Conservation (phyloP, 108 stramenopile genomes). For the Cyclotella choctawhatcheeana region DNA sequence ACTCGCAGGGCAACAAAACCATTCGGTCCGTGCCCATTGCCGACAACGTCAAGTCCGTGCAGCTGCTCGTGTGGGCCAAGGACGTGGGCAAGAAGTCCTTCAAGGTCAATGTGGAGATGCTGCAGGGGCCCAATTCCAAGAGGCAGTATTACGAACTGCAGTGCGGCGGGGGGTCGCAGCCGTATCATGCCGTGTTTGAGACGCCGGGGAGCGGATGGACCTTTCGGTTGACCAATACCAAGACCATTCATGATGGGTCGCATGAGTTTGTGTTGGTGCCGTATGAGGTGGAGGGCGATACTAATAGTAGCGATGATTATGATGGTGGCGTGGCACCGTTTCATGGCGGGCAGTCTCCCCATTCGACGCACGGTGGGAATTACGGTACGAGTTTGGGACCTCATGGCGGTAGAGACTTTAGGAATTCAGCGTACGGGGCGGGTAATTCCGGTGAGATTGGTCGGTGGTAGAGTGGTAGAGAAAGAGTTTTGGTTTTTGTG, state of each 20-base stretch:
- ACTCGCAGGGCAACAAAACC: conserved; percentile 58
- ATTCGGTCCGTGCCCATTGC: conserved; percentile 71
- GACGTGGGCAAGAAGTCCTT: conserved; percentile 75
- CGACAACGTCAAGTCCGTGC: conserved; percentile 65
- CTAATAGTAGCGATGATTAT: neutral
- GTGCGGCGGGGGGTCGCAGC: conserved; percentile 68
- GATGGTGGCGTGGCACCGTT: conserved; percentile 20
- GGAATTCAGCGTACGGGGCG: conserved; percentile 15
- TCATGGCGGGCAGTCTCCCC: conserved; percentile 29
- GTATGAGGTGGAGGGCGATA: conserved; percentile 48
- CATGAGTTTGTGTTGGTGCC: conserved; percentile 60
- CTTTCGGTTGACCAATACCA: conserved; percentile 58
- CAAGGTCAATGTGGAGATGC: conserved; percentile 61
- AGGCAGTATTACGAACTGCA: conserved; percentile 61
- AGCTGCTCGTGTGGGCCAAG: conserved; percentile 62
- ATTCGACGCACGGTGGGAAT: conserved; percentile 31
- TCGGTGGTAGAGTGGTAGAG: neutral
- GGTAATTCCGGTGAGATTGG: conserved; percentile 14
- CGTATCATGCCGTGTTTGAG: conserved; percentile 64
- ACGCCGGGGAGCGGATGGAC: conserved; percentile 66
- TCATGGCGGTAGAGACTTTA: conserved; percentile 32
- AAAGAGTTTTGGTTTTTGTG: too few species aligned
- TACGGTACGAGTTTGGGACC: conserved; percentile 48
- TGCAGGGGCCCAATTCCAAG: conserved; percentile 66
- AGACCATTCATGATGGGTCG: conserved; percentile 66